Conservation (phyloP, 441 rosid species). For the Erysimum cheiri region DNA sequence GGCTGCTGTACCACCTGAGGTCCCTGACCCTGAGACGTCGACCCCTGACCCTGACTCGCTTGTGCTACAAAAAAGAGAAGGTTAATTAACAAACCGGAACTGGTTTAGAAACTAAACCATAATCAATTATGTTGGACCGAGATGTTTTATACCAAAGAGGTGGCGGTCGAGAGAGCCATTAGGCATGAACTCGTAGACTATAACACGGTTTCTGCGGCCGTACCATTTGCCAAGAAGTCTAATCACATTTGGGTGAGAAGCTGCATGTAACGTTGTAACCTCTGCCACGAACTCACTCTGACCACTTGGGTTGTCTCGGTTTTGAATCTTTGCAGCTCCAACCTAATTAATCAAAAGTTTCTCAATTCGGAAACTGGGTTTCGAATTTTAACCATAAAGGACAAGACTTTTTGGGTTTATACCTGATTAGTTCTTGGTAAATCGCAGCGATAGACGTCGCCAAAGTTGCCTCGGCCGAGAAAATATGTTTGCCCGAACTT, state of each 20-base stretch:
- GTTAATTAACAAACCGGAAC: neutral
- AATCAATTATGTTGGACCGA: neutral
- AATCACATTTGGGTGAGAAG: slow-evolving; percentile 34
- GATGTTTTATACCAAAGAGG: slow-evolving; percentile 13
- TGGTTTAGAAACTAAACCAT: neutral
- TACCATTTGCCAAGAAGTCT: slow-evolving; percentile 22
- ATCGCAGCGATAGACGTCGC: neutral
- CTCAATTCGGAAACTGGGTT: slow-evolving; percentile 1
- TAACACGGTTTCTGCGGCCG: neutral
- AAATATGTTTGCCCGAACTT: neutral
- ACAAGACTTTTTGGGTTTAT: neutral
- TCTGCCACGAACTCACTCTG: slow-evolving; percentile 32
- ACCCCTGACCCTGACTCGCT: neutral
- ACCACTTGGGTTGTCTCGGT: neutral
- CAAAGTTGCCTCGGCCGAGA: slow-evolving; percentile 13
- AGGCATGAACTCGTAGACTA: slow-evolving; percentile 37
- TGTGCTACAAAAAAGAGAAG: slow-evolving; percentile 3
- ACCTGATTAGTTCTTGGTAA: neutral
- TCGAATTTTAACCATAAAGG: slow-evolving; percentile 3
- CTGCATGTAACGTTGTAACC: slow-evolving; percentile 10
- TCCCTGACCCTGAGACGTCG: neutral
- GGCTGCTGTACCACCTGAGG: neutral
- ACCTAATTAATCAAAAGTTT: slow-evolving; percentile 7
- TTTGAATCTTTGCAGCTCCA: slow-evolving; percentile 39
- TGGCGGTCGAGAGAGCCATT: slow-evolving; percentile 18